A percentile compares a stretch with the other conserved stretches of the same genome.
Evolutionary conservation across 164 flowering plant genomes (phyloP).

Genomic region (Magnolia kwangsiensis): DNA sequence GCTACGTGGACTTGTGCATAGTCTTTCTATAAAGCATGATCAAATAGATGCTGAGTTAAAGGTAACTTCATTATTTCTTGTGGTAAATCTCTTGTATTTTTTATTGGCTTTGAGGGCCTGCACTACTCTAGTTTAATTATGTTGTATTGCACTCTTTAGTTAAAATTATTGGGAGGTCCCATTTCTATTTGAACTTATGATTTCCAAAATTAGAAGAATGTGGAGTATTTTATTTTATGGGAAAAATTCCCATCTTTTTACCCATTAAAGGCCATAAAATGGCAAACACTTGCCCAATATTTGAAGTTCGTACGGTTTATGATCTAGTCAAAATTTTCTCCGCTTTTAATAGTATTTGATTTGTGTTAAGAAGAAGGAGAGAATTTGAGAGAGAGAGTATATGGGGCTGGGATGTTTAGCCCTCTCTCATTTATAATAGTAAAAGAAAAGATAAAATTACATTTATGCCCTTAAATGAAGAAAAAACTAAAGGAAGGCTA

Average conservation of each 20-base stretch:
- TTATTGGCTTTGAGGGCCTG: too few species aligned
- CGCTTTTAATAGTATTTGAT: background rate
- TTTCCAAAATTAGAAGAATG: background rate
- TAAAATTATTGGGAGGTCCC: background rate
- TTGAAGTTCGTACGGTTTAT: background rate
- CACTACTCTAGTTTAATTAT: background rate
- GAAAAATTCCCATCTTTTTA: background rate
- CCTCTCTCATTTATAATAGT: too few species aligned
- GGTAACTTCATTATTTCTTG: slow-evolving; percentile 30
- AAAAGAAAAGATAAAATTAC: too few species aligned
- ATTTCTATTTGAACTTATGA: background rate
- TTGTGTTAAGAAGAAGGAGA: background rate
- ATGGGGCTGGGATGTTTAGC: too few species aligned
- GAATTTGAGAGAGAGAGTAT: too few species aligned
- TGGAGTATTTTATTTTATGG: background rate
- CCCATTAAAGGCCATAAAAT: background rate
- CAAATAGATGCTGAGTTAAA: slow-evolving; percentile 51
- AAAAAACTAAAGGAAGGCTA: too few species aligned
- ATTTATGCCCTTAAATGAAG: too few species aligned
- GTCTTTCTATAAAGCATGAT: slow-evolving; percentile 65
- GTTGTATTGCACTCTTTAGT: background rate
- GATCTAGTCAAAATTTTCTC: background rate
- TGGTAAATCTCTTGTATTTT: background rate
- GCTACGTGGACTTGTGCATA: slow-evolving; percentile 76
- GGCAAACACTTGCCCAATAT: background rate